phyloP scores from a whole-genome alignment of 1,139 yeast species.

The Scheffersomyces segobiensis region DNA sequence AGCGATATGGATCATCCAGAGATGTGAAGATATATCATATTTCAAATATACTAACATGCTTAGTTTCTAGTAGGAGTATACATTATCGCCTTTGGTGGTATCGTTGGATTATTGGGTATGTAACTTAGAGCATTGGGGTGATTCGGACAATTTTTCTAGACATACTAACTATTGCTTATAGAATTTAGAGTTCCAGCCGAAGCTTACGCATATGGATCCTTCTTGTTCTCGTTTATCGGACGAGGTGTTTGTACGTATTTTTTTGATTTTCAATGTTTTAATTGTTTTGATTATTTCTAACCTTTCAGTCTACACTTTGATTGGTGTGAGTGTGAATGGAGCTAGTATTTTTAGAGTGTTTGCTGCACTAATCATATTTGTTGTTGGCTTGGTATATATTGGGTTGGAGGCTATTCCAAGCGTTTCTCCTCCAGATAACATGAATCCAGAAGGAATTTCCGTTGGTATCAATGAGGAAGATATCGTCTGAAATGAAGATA shows the following conservation, averaged over 20 bases:
- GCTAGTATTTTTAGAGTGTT: slow-evolving; percentile 57
- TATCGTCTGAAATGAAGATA: slow-evolving; percentile 23
- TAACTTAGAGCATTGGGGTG: slow-evolving; percentile 7
- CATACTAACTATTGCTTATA: slow-evolving; percentile 16
- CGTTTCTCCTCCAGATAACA: slow-evolving; percentile 71
- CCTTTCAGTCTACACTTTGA: slow-evolving; percentile 56
- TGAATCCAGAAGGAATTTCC: slow-evolving; percentile 56
- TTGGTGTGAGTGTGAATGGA: slow-evolving; percentile 64
- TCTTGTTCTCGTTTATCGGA: slow-evolving; percentile 80
- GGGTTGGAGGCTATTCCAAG: slow-evolving; percentile 71
- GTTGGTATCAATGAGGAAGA: slow-evolving; percentile 48
- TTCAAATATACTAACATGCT: slow-evolving; percentile 6
- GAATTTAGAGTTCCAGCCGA: slow-evolving; percentile 70
- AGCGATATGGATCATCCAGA: neutral
- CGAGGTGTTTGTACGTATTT: slow-evolving; percentile 66
- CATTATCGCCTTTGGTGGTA: slow-evolving; percentile 55
- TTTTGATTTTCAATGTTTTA: neutral
- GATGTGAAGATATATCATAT: neutral
- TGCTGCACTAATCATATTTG: slow-evolving; percentile 54
- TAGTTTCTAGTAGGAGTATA: slow-evolving; percentile 58
- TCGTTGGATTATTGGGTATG: slow-evolving; percentile 55
- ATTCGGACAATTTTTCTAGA: neutral
- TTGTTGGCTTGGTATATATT: slow-evolving; percentile 59
- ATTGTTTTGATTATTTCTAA: slow-evolving; percentile 14
- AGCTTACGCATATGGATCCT: slow-evolving; percentile 72